Conservation (phyloP, 208 protist genomes). For the Entamoeba invadens region DNA sequence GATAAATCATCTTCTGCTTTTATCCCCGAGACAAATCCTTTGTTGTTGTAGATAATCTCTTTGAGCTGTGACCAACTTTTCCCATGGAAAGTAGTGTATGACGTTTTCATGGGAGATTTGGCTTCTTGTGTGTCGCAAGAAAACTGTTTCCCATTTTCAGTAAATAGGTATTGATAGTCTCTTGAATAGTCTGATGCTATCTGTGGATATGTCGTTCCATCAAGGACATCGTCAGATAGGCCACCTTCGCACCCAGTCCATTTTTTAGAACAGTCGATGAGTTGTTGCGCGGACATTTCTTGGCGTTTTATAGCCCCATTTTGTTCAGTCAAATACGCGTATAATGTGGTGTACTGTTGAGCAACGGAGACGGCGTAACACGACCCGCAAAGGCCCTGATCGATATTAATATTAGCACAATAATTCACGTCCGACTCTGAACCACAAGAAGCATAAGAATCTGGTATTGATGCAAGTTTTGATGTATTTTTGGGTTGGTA, state of each 20-base stretch:
- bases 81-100: not conserved
- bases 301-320: not conserved
- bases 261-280: not conserved
- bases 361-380: not conserved
- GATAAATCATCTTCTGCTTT: not conserved
- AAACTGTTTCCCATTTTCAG: not conserved
- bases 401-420: not conserved
- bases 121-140: not conserved
- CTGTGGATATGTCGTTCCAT: not conserved
- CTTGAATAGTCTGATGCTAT: not conserved
- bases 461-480: not conserved
- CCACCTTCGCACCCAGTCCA: not conserved
- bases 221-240: not conserved
- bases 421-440: not conserved
- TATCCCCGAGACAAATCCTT: not conserved
- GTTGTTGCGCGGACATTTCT: not conserved
- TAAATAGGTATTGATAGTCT: too few species aligned
- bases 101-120: not conserved
- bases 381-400: not conserved
- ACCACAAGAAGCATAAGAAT: not conserved
- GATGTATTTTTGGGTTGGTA: too few species aligned
- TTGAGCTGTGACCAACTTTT: not conserved
- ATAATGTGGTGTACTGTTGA: not conserved
- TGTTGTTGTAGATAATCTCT: not conserved
- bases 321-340: not conserved